Conservation (phyloP, 441 rosid species). For the Erysimum cheiri region DNA sequence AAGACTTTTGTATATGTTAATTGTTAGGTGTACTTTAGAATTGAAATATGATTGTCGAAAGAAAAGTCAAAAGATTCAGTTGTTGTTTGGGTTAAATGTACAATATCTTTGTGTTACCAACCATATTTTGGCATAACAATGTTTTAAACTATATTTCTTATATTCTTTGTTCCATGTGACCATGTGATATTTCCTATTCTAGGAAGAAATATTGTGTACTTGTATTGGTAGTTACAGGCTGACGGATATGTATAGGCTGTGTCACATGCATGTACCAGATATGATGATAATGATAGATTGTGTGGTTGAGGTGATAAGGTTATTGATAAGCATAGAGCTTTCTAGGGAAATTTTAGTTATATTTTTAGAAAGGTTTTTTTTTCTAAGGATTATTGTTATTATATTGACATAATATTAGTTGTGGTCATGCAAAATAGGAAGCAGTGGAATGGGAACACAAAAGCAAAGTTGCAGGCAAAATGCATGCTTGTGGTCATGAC, state of each 20-base stretch:
- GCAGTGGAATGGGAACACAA: constrained; percentile 84
- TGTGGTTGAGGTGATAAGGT: constrained; percentile 25
- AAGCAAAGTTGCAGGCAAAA: constrained; percentile 78
- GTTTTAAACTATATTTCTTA: not conserved
- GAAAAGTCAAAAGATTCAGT: constrained; percentile 2
- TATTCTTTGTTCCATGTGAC: constrained; percentile 21
- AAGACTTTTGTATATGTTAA: not conserved
- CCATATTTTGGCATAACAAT: not conserved
- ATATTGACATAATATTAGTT: not conserved
- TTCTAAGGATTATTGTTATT: no score
- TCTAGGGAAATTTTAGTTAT: not conserved
- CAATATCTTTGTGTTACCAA: not conserved
- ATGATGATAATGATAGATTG: constrained; percentile 16
- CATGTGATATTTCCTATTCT: constrained; percentile 28
- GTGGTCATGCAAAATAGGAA: constrained; percentile 56
- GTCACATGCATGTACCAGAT: constrained; percentile 21
- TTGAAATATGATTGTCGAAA: not conserved
- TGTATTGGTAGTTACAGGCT: constrained; percentile 1
- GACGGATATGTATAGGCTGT: not conserved
- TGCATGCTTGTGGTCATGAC: constrained; percentile 98
- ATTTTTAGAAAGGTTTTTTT: no score
- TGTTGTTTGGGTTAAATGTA: not conserved
- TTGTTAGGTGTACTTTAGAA: not conserved
- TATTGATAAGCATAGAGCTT: constrained; percentile 10
- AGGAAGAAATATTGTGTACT: constrained; percentile 8